Percentiles rank a stretch among this genome's conserved stretches.
phyloP scores from a whole-genome alignment of 805 yeast species.

The Ogataea saltuana region DNA sequence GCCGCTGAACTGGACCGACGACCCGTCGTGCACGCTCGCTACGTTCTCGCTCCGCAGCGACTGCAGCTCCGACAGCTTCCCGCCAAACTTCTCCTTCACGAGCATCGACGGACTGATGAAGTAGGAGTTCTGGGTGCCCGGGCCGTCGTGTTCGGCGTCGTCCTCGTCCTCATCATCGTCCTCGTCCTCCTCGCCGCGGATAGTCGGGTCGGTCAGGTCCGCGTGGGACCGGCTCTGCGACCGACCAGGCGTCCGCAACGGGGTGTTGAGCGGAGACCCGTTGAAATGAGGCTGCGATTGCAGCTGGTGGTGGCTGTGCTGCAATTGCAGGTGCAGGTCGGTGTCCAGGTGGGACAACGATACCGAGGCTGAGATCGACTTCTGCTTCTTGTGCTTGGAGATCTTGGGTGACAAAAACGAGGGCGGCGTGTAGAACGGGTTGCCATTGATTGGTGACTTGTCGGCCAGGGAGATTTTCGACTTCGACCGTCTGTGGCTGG shows the following conservation, averaged over 20 bases:
- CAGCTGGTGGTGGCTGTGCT: slow-evolving; percentile 16
- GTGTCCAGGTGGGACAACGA: slow-evolving; percentile 35
- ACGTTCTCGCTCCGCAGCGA: slow-evolving; percentile 1
- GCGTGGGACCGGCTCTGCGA: slow-evolving; percentile 10
- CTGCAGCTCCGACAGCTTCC: slow-evolving; percentile 28
- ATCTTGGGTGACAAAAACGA: slow-evolving; percentile 45
- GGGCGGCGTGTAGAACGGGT: slow-evolving; percentile 52
- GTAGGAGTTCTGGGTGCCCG: slow-evolving; percentile 12
- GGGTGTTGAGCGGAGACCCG: slow-evolving; percentile 32
- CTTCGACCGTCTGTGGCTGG: slow-evolving; percentile 25
- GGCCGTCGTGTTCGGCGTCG: slow-evolving; percentile 13
- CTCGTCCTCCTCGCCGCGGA: slow-evolving; percentile 21
- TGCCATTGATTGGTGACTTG: slow-evolving; percentile 41
- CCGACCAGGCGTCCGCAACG: slow-evolving; percentile 32
- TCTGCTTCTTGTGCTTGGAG: slow-evolving; percentile 34
- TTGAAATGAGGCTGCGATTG: slow-evolving; percentile 4
- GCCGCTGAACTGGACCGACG: too few relatives aligned
- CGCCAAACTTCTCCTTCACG: slow-evolving; percentile 34
- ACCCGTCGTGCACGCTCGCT: too few relatives aligned
- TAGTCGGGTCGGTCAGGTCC: slow-evolving; percentile 18
- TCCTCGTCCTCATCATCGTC: slow-evolving; percentile 16
- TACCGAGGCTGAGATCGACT: slow-evolving; percentile 34
- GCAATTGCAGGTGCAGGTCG: slow-evolving; percentile 31
- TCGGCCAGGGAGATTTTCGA: slow-evolving; percentile 24
- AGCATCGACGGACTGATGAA: slow-evolving; percentile 33